Evolutionary conservation across 805 yeast species (phyloP), one percentile per base, ranked within the genome.

Genomic region (Lachancea sp.): DNA sequence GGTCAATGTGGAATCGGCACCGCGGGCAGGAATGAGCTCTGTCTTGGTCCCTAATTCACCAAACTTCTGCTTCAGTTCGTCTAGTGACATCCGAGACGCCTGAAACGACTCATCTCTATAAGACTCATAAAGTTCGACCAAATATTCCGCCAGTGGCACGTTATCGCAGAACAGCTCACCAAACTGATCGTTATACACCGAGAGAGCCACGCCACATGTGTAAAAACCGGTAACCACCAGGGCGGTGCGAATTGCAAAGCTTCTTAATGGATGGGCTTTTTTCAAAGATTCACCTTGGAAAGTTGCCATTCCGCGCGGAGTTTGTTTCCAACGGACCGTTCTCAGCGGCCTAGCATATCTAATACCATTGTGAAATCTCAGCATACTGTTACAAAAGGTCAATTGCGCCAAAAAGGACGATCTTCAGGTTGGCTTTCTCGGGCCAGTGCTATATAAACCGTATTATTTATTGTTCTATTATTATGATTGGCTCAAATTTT

Each of bases 131-230:
- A 57, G 51, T 39, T 75, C 74, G 22, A 80, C 70, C 22, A 74
- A 61, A 17, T 62, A 60, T 50, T 78, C 83, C 28, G 78, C 84
- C 37, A 72, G 68, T 15, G 92, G 92, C 33, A 81, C 74, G 43
- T 72, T 73, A 48, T 78, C 79, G 17, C 78, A 68, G 59, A 78
- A 81, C 34, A 68, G 48, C 49, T 81, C 85, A 49, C 76, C 79
- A 56, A 80, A 71, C 13, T 74, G 67, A 49, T 79, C 83, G 53
- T 70, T 70, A 46, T 73, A 64, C 22, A 77, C 64, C 11, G 87
- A 68, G 42, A 71, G 62, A 38, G 72, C 75, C n/a, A 78, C 72
- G 39, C 84, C 86, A 25, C 71, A 77, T 25, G 74, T 77, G 49
- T 79, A 81, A 19, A 74, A 56, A 3, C 62, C 55, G 2, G 65